phyloP scores from a whole-genome alignment of 2,329 filamentous ascomycete species.

The Huntiella moniliformis region DNA sequence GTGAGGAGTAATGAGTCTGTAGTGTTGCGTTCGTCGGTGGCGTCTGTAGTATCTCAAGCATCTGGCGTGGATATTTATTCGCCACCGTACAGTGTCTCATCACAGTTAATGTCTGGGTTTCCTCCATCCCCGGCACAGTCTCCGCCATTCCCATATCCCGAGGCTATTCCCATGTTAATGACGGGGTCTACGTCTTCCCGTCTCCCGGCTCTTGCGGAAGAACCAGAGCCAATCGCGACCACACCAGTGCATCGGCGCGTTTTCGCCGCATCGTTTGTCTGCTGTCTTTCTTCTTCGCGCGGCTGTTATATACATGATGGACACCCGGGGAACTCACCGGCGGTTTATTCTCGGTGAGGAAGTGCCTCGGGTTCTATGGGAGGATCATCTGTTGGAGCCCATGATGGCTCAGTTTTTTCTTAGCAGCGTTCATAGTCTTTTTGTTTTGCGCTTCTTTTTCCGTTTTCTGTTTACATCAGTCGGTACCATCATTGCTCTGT shows the following conservation, averaged over 20 bases:
- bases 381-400: background rate
- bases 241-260: background rate
- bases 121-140: too few relatives aligned
- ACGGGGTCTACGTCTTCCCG: too few relatives aligned
- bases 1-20: too few relatives aligned
- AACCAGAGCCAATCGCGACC: too few relatives aligned
- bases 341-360: background rate
- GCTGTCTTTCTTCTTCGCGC: conserved; percentile 3
- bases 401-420: background rate
- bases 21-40: too few relatives aligned
- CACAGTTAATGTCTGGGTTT: too few relatives aligned
- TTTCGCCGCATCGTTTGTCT: conserved; percentile 4
- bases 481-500: conserved; percentile 3
- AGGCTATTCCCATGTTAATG: too few relatives aligned
- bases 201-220: too few relatives aligned
- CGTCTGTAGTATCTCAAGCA: too few relatives aligned
- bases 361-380: background rate
- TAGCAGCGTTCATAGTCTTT: conserved; percentile 3
- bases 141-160: too few relatives aligned
- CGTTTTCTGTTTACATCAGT: background rate
- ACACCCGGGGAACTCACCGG: background rate
- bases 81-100: too few relatives aligned
- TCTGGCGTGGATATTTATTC: too few relatives aligned
- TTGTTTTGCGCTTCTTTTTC: background rate
- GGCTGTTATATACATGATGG: background rate